phyloP scores from a whole-genome alignment of 768 basidiomycete genomes.

The Calocybe cyanea region DNA sequence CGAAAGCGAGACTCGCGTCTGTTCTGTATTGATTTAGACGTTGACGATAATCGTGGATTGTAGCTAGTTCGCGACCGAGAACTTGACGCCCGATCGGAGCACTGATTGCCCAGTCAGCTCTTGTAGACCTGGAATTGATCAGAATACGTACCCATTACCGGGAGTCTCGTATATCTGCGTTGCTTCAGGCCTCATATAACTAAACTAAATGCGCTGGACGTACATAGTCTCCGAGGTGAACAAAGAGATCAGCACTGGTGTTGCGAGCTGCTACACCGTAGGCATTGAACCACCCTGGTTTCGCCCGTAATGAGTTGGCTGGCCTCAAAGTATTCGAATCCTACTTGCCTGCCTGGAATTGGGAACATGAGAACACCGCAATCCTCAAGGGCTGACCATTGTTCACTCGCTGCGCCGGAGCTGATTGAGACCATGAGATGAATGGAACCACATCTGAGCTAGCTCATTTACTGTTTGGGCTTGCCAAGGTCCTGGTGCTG shows the following conservation, averaged over 20 bases:
- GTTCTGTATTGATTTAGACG: slow-evolving; percentile 50
- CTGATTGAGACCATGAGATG: slow-evolving; percentile 20
- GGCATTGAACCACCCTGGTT: slow-evolving; percentile 55
- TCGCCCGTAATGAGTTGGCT: not conserved
- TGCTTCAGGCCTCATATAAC: not conserved
- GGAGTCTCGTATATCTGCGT: slow-evolving; percentile 46
- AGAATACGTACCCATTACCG: slow-evolving; percentile 27
- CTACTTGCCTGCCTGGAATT: slow-evolving; percentile 42
- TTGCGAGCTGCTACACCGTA: slow-evolving; percentile 54
- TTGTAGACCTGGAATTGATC: not conserved
- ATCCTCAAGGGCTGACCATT: slow-evolving; percentile 47
- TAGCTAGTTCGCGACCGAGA: slow-evolving; percentile 52
- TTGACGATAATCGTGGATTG: slow-evolving; percentile 52
- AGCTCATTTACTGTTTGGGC: slow-evolving; percentile 35
- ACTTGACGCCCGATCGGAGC: slow-evolving; percentile 45
- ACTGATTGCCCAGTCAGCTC: slow-evolving; percentile 19
- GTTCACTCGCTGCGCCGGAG: slow-evolving; percentile 43
- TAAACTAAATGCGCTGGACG: slow-evolving; percentile 9
- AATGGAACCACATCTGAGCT: not conserved
- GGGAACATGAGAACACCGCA: slow-evolving; percentile 58
- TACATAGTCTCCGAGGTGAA: slow-evolving; percentile 61
- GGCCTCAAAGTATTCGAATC: not conserved
- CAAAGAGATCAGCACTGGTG: slow-evolving; percentile 47
- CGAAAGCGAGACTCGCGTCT: slow-evolving; percentile 40
- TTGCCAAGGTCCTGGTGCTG: slow-evolving; percentile 46